Base-by-base conservation (phyloP, 2,329 filamentous ascomycete genomes). In the Colletotrichum eremochloae region DNA sequence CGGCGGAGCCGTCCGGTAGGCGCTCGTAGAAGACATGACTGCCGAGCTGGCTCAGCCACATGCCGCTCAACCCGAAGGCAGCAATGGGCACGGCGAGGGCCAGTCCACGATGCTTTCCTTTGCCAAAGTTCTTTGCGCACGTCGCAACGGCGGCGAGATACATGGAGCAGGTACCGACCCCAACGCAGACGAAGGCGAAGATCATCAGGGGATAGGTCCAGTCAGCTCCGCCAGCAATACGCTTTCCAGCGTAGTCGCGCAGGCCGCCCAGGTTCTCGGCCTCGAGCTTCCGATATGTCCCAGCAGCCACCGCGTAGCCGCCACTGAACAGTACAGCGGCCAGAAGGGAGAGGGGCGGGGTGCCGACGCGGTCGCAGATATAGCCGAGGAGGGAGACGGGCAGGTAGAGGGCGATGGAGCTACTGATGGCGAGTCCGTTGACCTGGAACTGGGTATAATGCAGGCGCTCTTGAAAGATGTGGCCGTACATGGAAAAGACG, bases 71-170 rank as follows among this genome's bases (percentile, higher is more conserved):
- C 0, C 96, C 96, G 80, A 98, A 97, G 8, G 94, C 92, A 0
- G 96, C 94, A 80, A 98, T 98, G 1, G 96, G 96, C 72, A 94
- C 87, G 1, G 96, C 95, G 67, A 99, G 87, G 72, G 97, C 96
- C 63, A 99, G 84, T 0, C 96, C 96, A 77, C 96, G 93, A 78
- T 97, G 92, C 78, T 92, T 93, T 5, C 95, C 94, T 73, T 93
- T 91, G 61, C 95, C 95, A 83, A 98, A 99, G 83, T 98, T 99
- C 90, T 99, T 99, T 46, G 96, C 96, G 79, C 95, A 97, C 0
- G 96, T 97, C 8, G 96, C 96, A n/a, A 99, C 92, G 2, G 94
- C 92, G 63, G 92, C 89, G 68, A 98, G 87, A 81, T 98, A 99
- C 90, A 98, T 95, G 81, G 90, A 90, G 75, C 93, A 94, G 0